Evolutionary conservation across 257 asterid genomes (phyloP).

Genomic region (Capsicum pubescens): DNA sequence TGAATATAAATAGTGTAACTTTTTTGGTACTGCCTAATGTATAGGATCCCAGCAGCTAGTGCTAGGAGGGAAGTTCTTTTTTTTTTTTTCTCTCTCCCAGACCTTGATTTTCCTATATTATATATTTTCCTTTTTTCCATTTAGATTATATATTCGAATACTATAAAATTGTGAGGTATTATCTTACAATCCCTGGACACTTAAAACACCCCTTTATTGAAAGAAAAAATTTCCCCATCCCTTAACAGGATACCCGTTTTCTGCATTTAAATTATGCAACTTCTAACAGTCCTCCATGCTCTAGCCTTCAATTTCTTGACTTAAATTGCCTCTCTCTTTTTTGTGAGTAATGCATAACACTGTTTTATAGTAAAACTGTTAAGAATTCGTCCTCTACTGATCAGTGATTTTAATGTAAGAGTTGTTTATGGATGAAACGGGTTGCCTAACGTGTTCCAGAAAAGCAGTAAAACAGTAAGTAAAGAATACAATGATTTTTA

Average conservation of each 20-base stretch:
- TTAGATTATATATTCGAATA: not conserved
- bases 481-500: too few relatives aligned
- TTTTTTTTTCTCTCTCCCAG: too few relatives aligned
- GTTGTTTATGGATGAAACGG: too few relatives aligned
- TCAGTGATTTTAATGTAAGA: too few relatives aligned
- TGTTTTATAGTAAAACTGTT: not conserved
- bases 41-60: too few relatives aligned
- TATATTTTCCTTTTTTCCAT: not conserved
- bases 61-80: too few relatives aligned
- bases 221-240: not conserved
- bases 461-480: too few relatives aligned
- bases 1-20: too few relatives aligned
- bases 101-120: too few relatives aligned
- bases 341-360: not conserved
- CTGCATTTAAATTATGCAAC: slow-evolving; percentile 12
- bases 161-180: not conserved
- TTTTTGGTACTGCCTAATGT: too few relatives aligned
- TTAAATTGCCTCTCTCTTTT: not conserved
- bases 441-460: too few relatives aligned
- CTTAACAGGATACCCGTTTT: not conserved
- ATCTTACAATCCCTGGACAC: not conserved
- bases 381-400: too few relatives aligned
- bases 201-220: not conserved
- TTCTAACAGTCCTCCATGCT: slow-evolving; percentile 12
- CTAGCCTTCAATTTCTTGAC: not conserved